A percentile compares a stretch with the other conserved stretches of the same genome.
These are phyloP conservation scores for Drechslera avenae DNA, from an alignment of 2,329 filamentous ascomycete species.

Conservation along the genomic window DNA sequence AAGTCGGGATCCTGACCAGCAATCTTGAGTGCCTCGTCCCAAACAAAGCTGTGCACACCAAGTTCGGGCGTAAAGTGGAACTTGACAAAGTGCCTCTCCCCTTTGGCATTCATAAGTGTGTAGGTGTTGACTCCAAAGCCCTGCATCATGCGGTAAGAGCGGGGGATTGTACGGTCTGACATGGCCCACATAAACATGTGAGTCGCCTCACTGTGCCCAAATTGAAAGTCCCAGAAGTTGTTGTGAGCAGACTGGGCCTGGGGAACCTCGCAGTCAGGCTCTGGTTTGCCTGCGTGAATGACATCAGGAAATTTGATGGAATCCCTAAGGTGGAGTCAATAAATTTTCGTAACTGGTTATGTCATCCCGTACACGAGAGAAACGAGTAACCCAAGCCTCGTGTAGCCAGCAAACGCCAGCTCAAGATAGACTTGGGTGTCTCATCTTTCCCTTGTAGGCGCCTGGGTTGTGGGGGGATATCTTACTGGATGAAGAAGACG, in stretches of 20 bases:
- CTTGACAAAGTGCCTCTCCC: conserved; percentile 75
- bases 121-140: conserved; percentile 85
- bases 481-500: conserved; percentile 71
- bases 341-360: no score
- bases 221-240: conserved; percentile 80
- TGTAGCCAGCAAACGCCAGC: no score
- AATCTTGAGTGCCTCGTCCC: conserved; percentile 80
- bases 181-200: conserved; percentile 83
- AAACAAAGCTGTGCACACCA: conserved; percentile 76
- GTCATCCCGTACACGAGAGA: no score
- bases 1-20: conserved; percentile 70
- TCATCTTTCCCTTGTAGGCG: no score
- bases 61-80: conserved; percentile 77
- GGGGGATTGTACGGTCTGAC: conserved; percentile 74
- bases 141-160: conserved; percentile 83
- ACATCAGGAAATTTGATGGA: conserved; percentile 75
- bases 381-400: no score
- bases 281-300: conserved; percentile 67
- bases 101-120: conserved; percentile 69
- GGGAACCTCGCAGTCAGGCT: conserved; percentile 72
- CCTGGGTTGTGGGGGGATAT: no score
- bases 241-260: conserved; percentile 74
- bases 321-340: conserved; percentile 48
- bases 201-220: conserved; percentile 69
- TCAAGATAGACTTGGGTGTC: no score